Base-by-base conservation (phyloP, 2,329 filamentous ascomycete genomes). In the Pseudocercospora fuligena region DNA sequence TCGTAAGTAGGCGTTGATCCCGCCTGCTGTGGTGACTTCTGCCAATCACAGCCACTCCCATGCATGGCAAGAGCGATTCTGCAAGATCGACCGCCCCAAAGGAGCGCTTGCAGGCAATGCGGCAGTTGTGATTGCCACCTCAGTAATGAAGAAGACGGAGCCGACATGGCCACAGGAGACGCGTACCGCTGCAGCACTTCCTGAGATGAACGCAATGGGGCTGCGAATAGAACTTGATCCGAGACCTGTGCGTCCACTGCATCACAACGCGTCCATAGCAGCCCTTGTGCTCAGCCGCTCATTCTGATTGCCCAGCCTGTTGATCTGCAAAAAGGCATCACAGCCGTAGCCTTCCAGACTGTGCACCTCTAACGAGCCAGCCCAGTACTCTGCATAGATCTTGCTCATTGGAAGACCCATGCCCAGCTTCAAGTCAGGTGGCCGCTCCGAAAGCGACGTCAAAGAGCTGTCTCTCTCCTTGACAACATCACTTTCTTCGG, bases 331-430 rank as follows among this genome's bases (percentile, higher is more conserved):
- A 76, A 99, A 99, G 0, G 92, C 94, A 81, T 99, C 95, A 6
- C 96, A 93, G 14, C 95, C 95, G 77, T 97, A 98, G 0, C 95
- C 96, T 77, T 97, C 94, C 7, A 99, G 82, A 75, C 92, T 97
- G 78, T 98, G 94, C 66, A 98, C 80, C 74, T 97, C 92, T 8
- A 99, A 82, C 73, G 88, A 95, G 25, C 95, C 95, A 2, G 95
- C 95, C 95, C 95, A 99, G 79, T 98, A 98, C 80, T 98, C 94
- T 29, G 94, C 93, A 79, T 98, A 99, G 2, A 98, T 92, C 68
- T 93, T 88, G 74, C 94, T 97, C 81, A 99, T 89, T 0, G 95
- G 95, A 60, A 99, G 80, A 1, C 95, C 95, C 86, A 99, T 97
- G 3, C 95, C 95, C 1, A 99, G 85, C 11, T 93, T 88, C 68